These are phyloP conservation scores for Candida nonsorbophila DNA, from an alignment of 805 yeast species.

Conservation along the genomic window DNA sequence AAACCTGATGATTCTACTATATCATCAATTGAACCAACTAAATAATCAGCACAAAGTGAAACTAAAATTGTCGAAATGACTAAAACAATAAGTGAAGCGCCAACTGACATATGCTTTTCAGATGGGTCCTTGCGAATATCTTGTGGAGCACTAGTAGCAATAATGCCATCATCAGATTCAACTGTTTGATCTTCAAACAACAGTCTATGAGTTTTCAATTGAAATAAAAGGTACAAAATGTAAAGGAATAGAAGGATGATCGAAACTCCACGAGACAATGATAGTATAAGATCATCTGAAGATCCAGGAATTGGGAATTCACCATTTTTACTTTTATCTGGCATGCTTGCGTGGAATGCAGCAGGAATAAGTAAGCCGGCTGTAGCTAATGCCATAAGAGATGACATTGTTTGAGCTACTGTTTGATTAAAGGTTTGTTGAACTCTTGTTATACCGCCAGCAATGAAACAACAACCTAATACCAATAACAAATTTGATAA, in stretches of 20 bases:
- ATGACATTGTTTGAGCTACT: slow-evolving; percentile 96
- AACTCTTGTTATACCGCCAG: slow-evolving; percentile 83
- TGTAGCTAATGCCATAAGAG: slow-evolving; percentile 85
- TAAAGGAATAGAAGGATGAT: slow-evolving; percentile 73
- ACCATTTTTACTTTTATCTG: slow-evolving; percentile 34
- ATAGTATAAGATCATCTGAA: slow-evolving; percentile 49
- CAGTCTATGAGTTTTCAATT: slow-evolving; percentile 76
- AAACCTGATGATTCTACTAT: slow-evolving; percentile 80
- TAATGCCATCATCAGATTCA: slow-evolving; percentile 33
- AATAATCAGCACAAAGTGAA: slow-evolving; percentile 86
- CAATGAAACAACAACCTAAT: slow-evolving; percentile 90
- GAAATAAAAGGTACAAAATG: slow-evolving; percentile 76
- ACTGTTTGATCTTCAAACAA: slow-evolving; percentile 55
- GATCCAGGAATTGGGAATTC: slow-evolving; percentile 35
- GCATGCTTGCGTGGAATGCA: slow-evolving; percentile 84
- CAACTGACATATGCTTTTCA: slow-evolving; percentile 43
- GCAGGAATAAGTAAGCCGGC: slow-evolving; percentile 91
- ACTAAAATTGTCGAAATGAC: slow-evolving; percentile 69
- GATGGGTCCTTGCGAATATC: slow-evolving; percentile 7
- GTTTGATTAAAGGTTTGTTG: slow-evolving; percentile 92
- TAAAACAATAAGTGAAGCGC: slow-evolving; percentile 51
- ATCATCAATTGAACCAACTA: slow-evolving; percentile 90
- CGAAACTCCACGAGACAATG: slow-evolving; percentile 82
- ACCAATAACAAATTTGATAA: slow-evolving; percentile 84
- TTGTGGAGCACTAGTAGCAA: slow-evolving; percentile 21